phyloP scores from a whole-genome alignment of 306 rosid genomes.

The Castanea mollissima region DNA sequence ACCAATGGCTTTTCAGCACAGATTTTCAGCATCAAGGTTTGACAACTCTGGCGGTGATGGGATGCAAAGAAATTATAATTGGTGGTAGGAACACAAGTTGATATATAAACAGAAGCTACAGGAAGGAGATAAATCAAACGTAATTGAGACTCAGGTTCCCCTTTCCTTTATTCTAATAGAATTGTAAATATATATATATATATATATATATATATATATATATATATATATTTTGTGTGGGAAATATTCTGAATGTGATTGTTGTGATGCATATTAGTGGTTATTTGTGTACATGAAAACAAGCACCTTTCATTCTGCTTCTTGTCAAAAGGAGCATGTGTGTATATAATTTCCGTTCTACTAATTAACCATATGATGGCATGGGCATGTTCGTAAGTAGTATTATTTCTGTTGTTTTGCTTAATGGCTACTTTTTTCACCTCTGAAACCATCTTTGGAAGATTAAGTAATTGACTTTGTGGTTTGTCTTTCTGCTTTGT shows the following conservation, averaged over 20 bases:
- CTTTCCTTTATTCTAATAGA: background rate
- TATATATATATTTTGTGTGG: too few species aligned
- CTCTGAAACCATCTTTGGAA: background rate
- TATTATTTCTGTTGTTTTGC: background rate
- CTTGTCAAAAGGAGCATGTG: background rate
- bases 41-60: conserved; percentile 39
- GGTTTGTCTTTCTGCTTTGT: background rate
- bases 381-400: background rate
- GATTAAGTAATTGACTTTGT: background rate
- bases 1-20: conserved; percentile 23
- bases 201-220: too few species aligned
- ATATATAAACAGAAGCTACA: conserved; percentile 17
- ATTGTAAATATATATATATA: background rate
- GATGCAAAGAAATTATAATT: conserved; percentile 35
- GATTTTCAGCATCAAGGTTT: conserved; percentile 59
- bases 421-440: background rate
- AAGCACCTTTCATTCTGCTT: background rate
- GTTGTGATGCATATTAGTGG: background rate
- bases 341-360: background rate
- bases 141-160: background rate
- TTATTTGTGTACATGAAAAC: background rate
- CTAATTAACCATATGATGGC: background rate
- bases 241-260: too few species aligned
- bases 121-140: background rate
- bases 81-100: conserved; percentile 44